Percentiles rank a stretch among this genome's conserved stretches.
Evolutionary conservation across 2,329 filamentous ascomycete species (phyloP).

Genomic region (Aspergillus fijiensis): DNA sequence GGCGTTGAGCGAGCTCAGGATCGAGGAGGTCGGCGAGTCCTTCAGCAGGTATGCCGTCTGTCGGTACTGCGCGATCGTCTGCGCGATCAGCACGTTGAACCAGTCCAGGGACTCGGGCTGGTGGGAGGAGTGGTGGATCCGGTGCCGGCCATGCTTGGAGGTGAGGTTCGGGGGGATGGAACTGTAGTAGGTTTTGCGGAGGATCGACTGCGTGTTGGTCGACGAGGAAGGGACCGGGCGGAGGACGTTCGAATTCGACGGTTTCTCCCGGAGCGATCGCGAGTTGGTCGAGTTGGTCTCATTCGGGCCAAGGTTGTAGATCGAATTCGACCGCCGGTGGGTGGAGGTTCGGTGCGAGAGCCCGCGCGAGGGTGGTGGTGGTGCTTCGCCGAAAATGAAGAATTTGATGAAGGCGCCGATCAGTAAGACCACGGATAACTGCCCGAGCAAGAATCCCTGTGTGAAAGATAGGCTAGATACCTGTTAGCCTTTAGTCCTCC

Average conservation of each 20-base stretch:
- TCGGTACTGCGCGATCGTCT: constrained; percentile 93
- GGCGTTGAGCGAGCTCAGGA: constrained; percentile 79
- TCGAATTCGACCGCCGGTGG: constrained; percentile 72
- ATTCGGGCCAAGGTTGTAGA: constrained; percentile 43
- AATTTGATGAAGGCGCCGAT: constrained; percentile 97
- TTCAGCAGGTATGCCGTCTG: constrained; percentile 90
- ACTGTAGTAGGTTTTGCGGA: constrained; percentile 97
- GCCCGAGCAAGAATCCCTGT: constrained; percentile 87
- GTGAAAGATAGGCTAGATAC: constrained; percentile 76
- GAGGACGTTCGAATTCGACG: constrained; percentile 66
- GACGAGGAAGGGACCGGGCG: constrained; percentile 73
- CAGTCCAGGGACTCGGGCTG: constrained; percentile 96
- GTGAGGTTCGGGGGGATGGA: constrained; percentile 42
- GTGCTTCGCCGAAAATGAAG: constrained; percentile 97
- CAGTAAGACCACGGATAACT: constrained; percentile 86
- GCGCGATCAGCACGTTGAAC: constrained; percentile 97
- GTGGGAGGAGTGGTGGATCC: constrained; percentile 65
- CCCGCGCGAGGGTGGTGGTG: constrained; percentile 77
- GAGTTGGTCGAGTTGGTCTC: constrained; percentile 46
- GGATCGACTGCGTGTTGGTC: constrained; percentile 75
- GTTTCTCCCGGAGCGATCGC: constrained; percentile 47
- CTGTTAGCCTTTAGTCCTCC: constrained; percentile 3
- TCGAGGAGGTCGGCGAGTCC: constrained; percentile 52
- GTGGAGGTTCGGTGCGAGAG: constrained; percentile 72
- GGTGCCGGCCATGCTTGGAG: constrained; percentile 43